Evolutionary conservation across 1,284 basidiomycete genomes (phyloP), one percentile per base, ranked within the genome.

Genomic region (Tausonia pullulans): DNA sequence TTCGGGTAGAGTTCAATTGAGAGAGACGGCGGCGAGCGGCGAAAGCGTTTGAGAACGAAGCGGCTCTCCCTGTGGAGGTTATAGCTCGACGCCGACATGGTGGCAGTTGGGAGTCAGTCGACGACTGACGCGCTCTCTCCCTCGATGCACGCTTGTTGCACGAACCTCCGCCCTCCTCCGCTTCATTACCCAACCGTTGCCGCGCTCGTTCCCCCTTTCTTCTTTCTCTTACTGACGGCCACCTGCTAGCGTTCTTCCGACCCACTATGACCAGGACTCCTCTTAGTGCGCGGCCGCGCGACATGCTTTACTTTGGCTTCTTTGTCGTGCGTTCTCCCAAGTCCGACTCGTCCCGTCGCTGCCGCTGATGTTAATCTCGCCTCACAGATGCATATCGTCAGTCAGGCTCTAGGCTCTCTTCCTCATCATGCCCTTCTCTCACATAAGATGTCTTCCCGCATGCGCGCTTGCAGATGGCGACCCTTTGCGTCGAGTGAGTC

Each of bases 221-320:
- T 40, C 3, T 5, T n/a, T 55, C 5, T 13, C 53, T 41, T 11
- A 4, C 3, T 3, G 16, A 3, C 16, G 16, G 6, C 52, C 16
- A 39, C 39, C n/a, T 5, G 8, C 3, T 5, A 27, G 40, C 11
- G 8, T 44, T n/a, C 13, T 43, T 39, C 27, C 9, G 9, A 16
- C 10, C 55, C 5, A 55, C 10, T 13, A 65, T 69, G 58, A 70
- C 71, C 71, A 75, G 78, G 10, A 70, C 69, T 64, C 77, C 82
- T 13, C 75, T 85, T 43, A 74, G 40, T 7, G 40, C 56, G 50
- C 82, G 86, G 62, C 83, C 83, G 10, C 69, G 83, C 50, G 86
- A 87, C 71, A 69, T 85, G 3, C 45, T 86, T 2, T 87, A 87
- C 69, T 82, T 85, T 65, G 58, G 71, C 0, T 87, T 86, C 75